Evolutionary conservation across 179 eudicot genomes (phyloP), one percentile per base, ranked within the genome.

Genomic region (Camellia oleifera): DNA sequence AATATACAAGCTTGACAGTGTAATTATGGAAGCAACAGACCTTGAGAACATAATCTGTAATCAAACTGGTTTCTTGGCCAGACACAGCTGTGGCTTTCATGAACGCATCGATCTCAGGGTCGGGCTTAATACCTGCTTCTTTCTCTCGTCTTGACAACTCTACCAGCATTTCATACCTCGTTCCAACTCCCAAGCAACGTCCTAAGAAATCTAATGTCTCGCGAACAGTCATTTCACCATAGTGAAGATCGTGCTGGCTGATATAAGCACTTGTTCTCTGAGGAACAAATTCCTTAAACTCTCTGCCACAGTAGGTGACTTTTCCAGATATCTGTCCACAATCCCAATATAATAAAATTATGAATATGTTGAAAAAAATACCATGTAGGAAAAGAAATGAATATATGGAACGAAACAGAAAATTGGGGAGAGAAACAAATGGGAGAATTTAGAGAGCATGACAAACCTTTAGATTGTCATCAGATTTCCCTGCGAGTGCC

Each of bases 11-110:
- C 69, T 15, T 69, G 18, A 73, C 72, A 32, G 58, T 74, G 60
- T 9, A 50, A n/a, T 56, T 17, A 18, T n/a, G 11, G 12, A 57
- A 60, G 0, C 15, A 44, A 75, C 85, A 44, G 68, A 92, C 97
- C 97, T 87, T 90, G 54, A 92, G 89, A 76, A 89, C 85, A 85
- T 92, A 93, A 71, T 93, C 97, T 45, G 96, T 92, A 56, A 89
- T 83, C 44, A 90, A 61, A 81, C 87, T 90, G 44, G 87, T 81
- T 74, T 90, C 79, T 81, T 92, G 96, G 72, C 93, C 96, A 13
- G 88, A 70, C 32, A 93, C 76, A 32, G 94, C 77, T 42, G 79
- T 85, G 62, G 93, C 92, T 79, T 93, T 93, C 93, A 90, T 88
- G 85, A 87, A 92, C 72, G 92, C 90, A 81, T 93, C 95, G 20